These are phyloP conservation scores for Chaetomium olivaceum DNA, from an alignment of 2,329 filamentous ascomycete genomes.

Conservation along the genomic window DNA sequence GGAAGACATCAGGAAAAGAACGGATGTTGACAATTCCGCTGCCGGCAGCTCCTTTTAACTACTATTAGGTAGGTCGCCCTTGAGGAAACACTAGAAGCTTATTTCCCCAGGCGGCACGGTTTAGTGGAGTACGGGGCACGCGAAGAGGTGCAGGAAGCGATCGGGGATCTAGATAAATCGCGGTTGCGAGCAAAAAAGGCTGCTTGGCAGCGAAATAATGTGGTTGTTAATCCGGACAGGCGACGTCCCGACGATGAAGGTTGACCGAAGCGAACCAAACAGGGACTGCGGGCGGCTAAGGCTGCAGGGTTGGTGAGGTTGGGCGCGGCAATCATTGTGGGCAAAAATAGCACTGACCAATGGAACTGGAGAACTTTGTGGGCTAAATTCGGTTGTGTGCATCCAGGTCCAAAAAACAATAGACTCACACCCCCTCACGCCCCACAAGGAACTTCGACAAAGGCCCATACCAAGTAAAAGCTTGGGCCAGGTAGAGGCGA, in stretches of 20 bases:
- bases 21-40: slow-evolving; percentile 16
- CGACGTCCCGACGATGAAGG: slow-evolving; percentile 15
- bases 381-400: slow-evolving; percentile 23
- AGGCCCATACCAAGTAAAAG: no score
- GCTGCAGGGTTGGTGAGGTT: not conserved
- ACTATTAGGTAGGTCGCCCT: no score
- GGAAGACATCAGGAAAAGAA: slow-evolving; percentile 8
- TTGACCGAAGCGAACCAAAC: slow-evolving; percentile 15
- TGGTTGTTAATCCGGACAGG: slow-evolving; percentile 14
- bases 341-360: slow-evolving; percentile 28
- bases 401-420: no score
- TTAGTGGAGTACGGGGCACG: not conserved
- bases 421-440: no score
- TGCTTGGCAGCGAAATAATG: not conserved
- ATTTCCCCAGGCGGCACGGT: not conserved
- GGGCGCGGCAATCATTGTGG: slow-evolving; percentile 21
- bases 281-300: slow-evolving; percentile 20
- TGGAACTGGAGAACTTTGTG: not conserved
- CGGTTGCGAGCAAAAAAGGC: slow-evolving; percentile 4
- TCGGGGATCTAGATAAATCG: slow-evolving; percentile 14
- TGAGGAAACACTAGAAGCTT: not conserved
- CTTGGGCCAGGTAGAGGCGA: no score
- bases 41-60: not conserved
- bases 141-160: slow-evolving; percentile 16
- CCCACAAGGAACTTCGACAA: no score